Evolutionary conservation across 257 asterid genomes (phyloP), one percentile per base, ranked within the genome.

Genomic region (Solanum clarkiae): DNA sequence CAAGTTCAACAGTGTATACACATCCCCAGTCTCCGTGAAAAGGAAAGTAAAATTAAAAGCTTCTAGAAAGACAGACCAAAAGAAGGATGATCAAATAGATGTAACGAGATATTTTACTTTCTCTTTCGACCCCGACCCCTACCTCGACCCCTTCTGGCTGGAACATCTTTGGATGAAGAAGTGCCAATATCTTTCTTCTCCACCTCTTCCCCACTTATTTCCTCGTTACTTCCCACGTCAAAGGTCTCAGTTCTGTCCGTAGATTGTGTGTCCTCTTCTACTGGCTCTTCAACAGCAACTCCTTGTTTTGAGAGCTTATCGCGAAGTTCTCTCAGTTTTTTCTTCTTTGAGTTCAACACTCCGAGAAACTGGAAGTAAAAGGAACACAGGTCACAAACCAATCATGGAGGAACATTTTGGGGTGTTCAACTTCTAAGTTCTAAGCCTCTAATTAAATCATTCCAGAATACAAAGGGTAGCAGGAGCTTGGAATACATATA

Each of bases 291-390:
- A n/a, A 51, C 85, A 53, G 92, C 63, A 49, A 87, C 42, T 57
- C 83, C 88, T 42, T 88, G 87, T 69, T 88, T 91, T 45, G 93
- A 91, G 80, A 93, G 91, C 59, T 88, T 91, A 84, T 93, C 94
- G 29, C 94, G 96, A 81, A 96, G 94, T 84, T 93, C 97, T 89
- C 99, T 92, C 45, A 96, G 98, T 92, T 96, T 94, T 18, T 92
- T 91, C 90, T 96, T 96, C 92, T 96, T 96, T 84, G 98, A 88
- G 88, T 93, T 96, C 91, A 96, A 85, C 42, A 96, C 93, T 49
- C 82, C 91, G 71, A 92, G 91, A 89, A 96, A 95, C 99, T 96
- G 92, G 81, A 91, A 87, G 51, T 66, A 65, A 29, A 15, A 70
- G 88, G 60, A 87, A 22, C 47, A 79, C 49, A 10, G 62, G 65